Percentiles rank a stretch among this genome's conserved stretches.
Conservation (phyloP, 192 early-diverging fungal genomes). For the Mortierella antarctica region DNA sequence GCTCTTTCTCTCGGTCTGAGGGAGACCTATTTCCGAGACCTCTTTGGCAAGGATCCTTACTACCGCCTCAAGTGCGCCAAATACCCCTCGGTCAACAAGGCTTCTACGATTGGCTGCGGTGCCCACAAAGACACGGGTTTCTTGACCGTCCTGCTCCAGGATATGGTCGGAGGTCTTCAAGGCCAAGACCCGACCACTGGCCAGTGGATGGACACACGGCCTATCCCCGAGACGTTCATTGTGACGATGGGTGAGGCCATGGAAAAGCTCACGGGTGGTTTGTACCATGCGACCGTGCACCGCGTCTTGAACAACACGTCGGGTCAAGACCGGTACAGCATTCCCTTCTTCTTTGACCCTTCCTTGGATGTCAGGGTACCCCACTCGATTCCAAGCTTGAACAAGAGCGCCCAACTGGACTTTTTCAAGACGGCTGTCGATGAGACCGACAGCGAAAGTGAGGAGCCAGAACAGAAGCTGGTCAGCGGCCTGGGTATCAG, state of each 20-base stretch:
- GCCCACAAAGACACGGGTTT: constrained; percentile 69
- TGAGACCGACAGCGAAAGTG: neutral
- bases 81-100: constrained; percentile 56
- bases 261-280: constrained; percentile 60
- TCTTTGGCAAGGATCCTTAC: constrained; percentile 55
- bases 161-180: constrained; percentile 68
- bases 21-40: constrained; percentile 46
- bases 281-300: constrained; percentile 67
- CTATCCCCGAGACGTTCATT: constrained; percentile 68
- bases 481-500: constrained; percentile 10
- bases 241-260: constrained; percentile 76
- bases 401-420: constrained; percentile 11
- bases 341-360: constrained; percentile 69
- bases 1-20: constrained; percentile 59
- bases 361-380: constrained; percentile 52
- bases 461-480: neutral
- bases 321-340: constrained; percentile 61
- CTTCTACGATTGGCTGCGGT: constrained; percentile 63
- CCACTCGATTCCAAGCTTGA: constrained; percentile 26
- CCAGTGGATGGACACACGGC: constrained; percentile 69
- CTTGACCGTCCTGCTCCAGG: constrained; percentile 68
- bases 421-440: neutral
- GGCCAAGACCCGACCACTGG: constrained; percentile 67
- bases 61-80: constrained; percentile 55
- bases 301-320: constrained; percentile 65